phyloP scores from a whole-genome alignment of 75 land plant genomes.

The Picea sitchensis region DNA sequence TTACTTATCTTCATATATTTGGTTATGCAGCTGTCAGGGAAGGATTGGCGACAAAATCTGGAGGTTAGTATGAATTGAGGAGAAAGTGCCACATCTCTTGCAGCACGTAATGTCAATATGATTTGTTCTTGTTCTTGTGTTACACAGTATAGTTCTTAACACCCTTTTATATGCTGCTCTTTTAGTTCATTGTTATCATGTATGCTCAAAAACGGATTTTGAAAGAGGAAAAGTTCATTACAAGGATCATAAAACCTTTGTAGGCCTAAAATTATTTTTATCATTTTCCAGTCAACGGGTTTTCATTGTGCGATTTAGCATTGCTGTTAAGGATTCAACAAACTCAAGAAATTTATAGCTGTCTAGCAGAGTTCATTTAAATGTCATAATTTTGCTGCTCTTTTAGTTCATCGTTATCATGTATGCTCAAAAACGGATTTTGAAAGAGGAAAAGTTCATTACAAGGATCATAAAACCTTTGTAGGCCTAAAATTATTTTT shows the following conservation, averaged over 20 bases:
- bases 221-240: neutral
- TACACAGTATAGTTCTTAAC: neutral
- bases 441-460: no score
- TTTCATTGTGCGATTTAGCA: no score
- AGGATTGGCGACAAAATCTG: conserved; percentile 73
- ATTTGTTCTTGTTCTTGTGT: neutral
- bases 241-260: neutral
- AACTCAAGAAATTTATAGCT: no score
- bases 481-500: no score
- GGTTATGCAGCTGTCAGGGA: conserved; percentile 68
- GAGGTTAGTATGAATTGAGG: conserved; percentile 57
- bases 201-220: neutral
- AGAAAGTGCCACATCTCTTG: neutral
- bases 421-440: no score
- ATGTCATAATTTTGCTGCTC: no score
- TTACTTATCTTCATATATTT: conserved; percentile 8
- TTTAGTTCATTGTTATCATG: neutral
- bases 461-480: no score
- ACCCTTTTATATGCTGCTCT: neutral
- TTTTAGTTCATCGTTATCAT: no score
- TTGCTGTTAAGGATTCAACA: no score
- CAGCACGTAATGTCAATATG: neutral
- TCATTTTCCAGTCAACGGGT: no score
- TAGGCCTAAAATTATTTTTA: no score
- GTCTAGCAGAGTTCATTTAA: no score